A percentile compares a stretch with the other conserved stretches of the same genome.
Conservation (phyloP, 164 flowering plant species). For the Sedum album region DNA sequence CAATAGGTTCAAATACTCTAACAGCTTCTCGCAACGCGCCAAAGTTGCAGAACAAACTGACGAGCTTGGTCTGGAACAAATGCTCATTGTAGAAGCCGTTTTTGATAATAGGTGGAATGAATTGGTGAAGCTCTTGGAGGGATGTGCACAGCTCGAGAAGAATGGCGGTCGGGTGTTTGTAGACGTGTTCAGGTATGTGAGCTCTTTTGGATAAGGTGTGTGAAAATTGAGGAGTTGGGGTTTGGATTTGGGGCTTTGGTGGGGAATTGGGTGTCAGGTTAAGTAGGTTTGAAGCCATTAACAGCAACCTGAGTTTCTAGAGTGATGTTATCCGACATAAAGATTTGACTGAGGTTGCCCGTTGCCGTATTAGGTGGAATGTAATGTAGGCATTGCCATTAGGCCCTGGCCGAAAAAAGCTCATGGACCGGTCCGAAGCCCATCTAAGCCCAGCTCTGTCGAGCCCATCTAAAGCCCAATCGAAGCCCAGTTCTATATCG, state of each 20-base stretch:
- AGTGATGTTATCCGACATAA: conserved; percentile 6
- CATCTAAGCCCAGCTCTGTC: no score
- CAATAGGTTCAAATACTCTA: conserved; percentile 57
- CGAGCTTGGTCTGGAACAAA: conserved; percentile 68
- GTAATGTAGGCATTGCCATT: no score
- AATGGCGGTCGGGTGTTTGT: conserved; percentile 61
- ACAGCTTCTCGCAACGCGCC: conserved; percentile 45
- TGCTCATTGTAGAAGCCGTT: conserved; percentile 39
- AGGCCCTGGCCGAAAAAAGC: no score
- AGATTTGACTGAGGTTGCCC: neutral
- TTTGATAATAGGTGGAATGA: conserved; percentile 56
- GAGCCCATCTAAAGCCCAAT: no score
- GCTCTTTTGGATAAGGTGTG: conserved; percentile 25
- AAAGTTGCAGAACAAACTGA: conserved; percentile 61
- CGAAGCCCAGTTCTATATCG: no score
- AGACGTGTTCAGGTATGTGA: conserved; percentile 50
- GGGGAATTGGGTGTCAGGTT: neutral
- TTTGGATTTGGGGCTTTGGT: neutral
- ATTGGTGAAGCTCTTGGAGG: conserved; percentile 47
- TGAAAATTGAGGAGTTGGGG: conserved; percentile 7
- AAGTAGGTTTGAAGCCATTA: neutral
- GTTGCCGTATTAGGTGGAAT: no score
- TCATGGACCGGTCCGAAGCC: no score
- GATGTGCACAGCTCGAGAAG: conserved; percentile 71
- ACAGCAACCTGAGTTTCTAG: neutral